phyloP scores from a whole-genome alignment of 169 alveolate species.

The Plasmodium blacklocki region DNA sequence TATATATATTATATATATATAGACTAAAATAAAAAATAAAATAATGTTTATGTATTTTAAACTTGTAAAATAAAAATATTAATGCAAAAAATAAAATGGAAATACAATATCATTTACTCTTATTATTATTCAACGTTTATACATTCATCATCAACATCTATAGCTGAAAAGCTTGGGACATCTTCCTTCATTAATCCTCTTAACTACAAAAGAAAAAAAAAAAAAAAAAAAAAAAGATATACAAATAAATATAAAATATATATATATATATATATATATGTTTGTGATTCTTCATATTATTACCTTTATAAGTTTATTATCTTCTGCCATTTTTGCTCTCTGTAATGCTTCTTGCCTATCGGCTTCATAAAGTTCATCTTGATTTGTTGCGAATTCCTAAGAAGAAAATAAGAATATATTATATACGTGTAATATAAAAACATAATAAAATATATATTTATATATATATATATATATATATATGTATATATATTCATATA shows the following conservation, averaged over 20 bases:
- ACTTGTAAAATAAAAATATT: too few species aligned
- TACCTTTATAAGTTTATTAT: conserved; percentile 70
- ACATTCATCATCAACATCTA: conserved; percentile 72
- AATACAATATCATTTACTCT: not conserved
- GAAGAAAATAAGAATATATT: not conserved
- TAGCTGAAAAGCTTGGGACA: conserved; percentile 72
- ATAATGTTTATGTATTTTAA: too few species aligned
- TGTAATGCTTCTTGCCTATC: conserved; percentile 77
- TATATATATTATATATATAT: too few species aligned
- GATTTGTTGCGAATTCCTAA: conserved; percentile 71
- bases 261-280: not conserved
- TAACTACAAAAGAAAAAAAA: conserved; percentile 23
- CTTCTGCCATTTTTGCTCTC: conserved; percentile 73
- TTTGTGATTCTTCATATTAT: not conserved
- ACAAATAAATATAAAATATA: conserved; percentile 5
- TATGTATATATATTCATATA: not conserved
- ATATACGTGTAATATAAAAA: too few species aligned
- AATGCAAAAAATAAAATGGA: not conserved
- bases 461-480: not conserved
- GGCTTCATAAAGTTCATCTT: conserved; percentile 74
- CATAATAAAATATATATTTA: not conserved
- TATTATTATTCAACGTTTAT: conserved; percentile 63
- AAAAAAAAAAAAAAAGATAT: not conserved
- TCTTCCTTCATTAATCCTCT: conserved; percentile 75
- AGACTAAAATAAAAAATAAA: too few species aligned